Conservation (phyloP, 148 eudicot species). For the Bassia scoparia region DNA sequence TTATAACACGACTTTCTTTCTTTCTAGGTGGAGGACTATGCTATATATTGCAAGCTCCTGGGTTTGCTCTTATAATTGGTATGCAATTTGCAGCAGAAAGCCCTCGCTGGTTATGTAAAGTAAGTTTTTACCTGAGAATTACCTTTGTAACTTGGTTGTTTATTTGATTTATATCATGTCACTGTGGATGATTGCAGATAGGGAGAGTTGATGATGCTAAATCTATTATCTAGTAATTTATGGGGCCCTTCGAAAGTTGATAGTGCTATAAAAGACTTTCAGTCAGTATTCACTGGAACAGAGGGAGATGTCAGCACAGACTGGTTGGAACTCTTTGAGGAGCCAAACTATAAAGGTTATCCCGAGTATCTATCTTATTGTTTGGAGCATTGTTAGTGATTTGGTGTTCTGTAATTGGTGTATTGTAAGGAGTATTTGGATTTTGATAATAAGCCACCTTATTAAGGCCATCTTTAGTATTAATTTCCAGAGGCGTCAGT, state of each 20-base stretch:
- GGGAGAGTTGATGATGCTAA: conserved; percentile 64
- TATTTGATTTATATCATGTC: neutral
- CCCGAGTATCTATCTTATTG: too few relatives aligned
- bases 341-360: too few relatives aligned
- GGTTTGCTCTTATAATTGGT: conserved; percentile 55
- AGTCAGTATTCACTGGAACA: too few relatives aligned
- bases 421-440: too few relatives aligned
- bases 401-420: too few relatives aligned
- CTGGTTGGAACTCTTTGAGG: too few relatives aligned
- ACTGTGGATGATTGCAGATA: conserved; percentile 33
- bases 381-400: too few relatives aligned
- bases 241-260: conserved; percentile 73
- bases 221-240: conserved; percentile 41
- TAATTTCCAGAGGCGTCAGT: too few relatives aligned
- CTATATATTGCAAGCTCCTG: conserved; percentile 72
- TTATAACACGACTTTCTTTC: neutral
- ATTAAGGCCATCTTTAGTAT: too few relatives aligned
- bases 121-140: conserved; percentile 30
- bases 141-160: neutral
- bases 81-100: conserved; percentile 84
- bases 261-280: conserved; percentile 64
- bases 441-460: too few relatives aligned
- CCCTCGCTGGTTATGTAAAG: conserved; percentile 85
- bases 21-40: conserved; percentile 76
- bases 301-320: too few relatives aligned